Base-by-base conservation (phyloP, 805 yeast species). In the Tanozyma kutaoensis region DNA sequence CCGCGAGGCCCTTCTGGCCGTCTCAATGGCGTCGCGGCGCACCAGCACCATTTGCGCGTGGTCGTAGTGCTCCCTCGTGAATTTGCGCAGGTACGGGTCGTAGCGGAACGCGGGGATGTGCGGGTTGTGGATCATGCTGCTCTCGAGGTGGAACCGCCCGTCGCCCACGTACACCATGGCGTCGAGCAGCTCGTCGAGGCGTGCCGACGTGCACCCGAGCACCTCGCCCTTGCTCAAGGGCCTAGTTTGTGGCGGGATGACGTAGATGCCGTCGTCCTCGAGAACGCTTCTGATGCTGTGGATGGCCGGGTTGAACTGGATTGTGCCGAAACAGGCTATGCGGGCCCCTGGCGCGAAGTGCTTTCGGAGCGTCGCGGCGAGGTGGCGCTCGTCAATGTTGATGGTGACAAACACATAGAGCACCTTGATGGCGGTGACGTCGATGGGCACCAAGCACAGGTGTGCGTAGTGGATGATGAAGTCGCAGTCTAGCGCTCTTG, bases 121-220 rank as follows among this genome's bases (percentile, higher is more conserved):
- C 0, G 98, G 98, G 46, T 91, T 91, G 50, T 86, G 97, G 30
- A 91, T 91, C 97, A 91, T 88, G 5, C 96, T 84, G 27, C 88
- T 72, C 47, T 91, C 98, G 24, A 91, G 58, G 51, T 91, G 98
- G 55, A 91, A 91, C 27, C 98, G 58, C 10, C 98, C 98, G 52
- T 91, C 98, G 19, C 98, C 98, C 14, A 91, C 62, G 43, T 88
- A 91, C 3, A 91, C 66, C 77, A 86, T 82, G 0, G 86, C 93
- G 40, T 74, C 72, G 19, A 69, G 64, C 4, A 63, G 62, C 14
- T 66, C 60, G 37, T 76, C 76, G 23, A 91, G 53, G 33, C 80
- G 58, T 15, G 94, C 88, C 1, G 96, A 84, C 0, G 98, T 91
- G 49, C 98, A 91, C 0, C 98, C 98, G 11, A 91, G 58, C 0